phyloP scores from a whole-genome alignment of 2,329 filamentous ascomycete species.

The Epichloe baconii region DNA sequence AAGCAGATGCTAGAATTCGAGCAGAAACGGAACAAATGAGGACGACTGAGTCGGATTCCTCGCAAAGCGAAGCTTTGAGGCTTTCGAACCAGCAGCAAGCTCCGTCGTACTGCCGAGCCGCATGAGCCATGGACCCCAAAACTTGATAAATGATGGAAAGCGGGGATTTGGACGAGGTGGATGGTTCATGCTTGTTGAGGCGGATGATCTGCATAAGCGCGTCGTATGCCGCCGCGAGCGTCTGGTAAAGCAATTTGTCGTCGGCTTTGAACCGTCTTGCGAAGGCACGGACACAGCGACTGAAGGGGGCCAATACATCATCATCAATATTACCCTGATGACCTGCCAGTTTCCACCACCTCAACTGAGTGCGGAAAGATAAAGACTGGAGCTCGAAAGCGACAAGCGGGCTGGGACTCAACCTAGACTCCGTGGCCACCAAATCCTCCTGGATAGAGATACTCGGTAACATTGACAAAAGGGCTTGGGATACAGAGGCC shows the following conservation, averaged over 20 bases:
- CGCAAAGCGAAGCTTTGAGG: conserved; percentile 25
- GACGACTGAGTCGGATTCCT: conserved; percentile 31
- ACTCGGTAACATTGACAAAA: conserved; percentile 55
- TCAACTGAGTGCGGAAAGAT: conserved; percentile 46
- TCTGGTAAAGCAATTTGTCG: conserved; percentile 24
- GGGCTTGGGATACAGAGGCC: conserved; percentile 49
- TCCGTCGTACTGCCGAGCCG: conserved; percentile 32
- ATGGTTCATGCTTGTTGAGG: conserved; percentile 19
- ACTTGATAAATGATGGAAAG: conserved; percentile 37
- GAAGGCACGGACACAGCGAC: conserved; percentile 49
- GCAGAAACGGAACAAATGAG: conserved; percentile 39
- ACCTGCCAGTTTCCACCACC: conserved; percentile 51
- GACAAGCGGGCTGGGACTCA: conserved; percentile 41
- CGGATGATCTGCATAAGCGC: conserved; percentile 20
- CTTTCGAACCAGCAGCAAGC: conserved; percentile 43
- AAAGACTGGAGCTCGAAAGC: conserved; percentile 52
- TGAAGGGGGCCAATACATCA: conserved; percentile 53
- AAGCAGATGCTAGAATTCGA: conserved; percentile 39
- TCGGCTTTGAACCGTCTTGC: conserved; percentile 34
- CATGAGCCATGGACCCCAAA: conserved; percentile 35
- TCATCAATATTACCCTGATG: conserved; percentile 48
- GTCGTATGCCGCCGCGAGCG: conserved; percentile 19
- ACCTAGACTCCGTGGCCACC: conserved; percentile 35
- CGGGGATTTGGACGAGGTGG: conserved; percentile 27
- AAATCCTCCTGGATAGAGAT: conserved; percentile 51